Conservation (phyloP, 2,329 filamentous ascomycete species). For the Cercospora sp. region DNA sequence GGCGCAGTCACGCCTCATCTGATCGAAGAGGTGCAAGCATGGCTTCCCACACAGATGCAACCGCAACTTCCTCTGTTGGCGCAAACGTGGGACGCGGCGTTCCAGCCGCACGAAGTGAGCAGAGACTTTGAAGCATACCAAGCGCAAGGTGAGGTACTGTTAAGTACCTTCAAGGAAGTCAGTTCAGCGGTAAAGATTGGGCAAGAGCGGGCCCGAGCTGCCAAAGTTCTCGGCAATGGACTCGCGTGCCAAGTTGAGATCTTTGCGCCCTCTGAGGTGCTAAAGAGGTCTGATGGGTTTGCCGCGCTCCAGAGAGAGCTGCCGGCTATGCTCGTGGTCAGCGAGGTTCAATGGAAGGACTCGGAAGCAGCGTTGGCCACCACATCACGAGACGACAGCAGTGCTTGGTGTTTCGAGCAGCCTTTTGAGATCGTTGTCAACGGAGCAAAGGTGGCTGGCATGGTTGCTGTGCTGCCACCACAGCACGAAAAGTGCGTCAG, state of each 20-base stretch:
- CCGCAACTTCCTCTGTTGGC: constrained; percentile 30
- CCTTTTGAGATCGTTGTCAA: constrained; percentile 42
- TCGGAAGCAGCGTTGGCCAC: constrained; percentile 17
- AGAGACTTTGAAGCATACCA: not conserved
- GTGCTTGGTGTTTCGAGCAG: constrained; percentile 47
- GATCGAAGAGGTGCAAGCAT: constrained; percentile 84
- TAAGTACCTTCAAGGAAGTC: constrained; percentile 51
- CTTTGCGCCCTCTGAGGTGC: constrained; percentile 24
- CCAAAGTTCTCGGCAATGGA: constrained; percentile 75
- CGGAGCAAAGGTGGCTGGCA: constrained; percentile 26
- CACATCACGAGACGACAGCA: constrained; percentile 23
- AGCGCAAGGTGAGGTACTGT: constrained; percentile 50
- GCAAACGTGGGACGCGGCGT: constrained; percentile 32
- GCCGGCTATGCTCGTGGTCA: constrained; percentile 48
- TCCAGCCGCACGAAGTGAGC: constrained; percentile 11
- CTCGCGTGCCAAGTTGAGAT: constrained; percentile 74
- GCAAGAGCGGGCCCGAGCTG: constrained; percentile 70
- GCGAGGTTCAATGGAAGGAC: constrained; percentile 36
- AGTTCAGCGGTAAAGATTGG: constrained; percentile 69
- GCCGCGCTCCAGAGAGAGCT: constrained; percentile 37
- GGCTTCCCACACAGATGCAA: constrained; percentile 58
- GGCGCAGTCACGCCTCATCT: constrained; percentile 78
- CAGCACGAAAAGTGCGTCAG: constrained; percentile 71
- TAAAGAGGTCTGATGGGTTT: constrained; percentile 10
- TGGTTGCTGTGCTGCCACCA: constrained; percentile 46